phyloP scores from a whole-genome alignment of 495 filamentous ascomycete species.

The Talaromyces trachyspermus region DNA sequence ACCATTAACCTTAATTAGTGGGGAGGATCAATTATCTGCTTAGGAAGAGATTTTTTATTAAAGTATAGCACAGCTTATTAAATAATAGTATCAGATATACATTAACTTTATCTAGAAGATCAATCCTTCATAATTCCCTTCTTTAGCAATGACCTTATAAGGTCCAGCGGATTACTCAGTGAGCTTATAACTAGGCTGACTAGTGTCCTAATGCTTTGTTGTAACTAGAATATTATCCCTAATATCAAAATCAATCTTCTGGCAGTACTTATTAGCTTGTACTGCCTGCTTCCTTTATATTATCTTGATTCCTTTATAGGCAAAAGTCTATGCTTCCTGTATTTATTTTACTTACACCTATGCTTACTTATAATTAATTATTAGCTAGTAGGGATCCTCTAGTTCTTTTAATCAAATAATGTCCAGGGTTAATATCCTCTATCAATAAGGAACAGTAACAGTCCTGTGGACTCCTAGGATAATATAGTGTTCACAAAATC shows the following conservation, averaged over 20 bases:
- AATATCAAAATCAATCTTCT: slow-evolving; percentile 2
- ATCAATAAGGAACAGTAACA: neutral
- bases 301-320: neutral
- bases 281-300: neutral
- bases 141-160: neutral
- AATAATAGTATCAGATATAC: slow-evolving; percentile 11
- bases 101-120: slow-evolving; percentile 14
- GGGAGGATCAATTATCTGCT: neutral
- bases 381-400: neutral
- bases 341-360: neutral
- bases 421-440: neutral
- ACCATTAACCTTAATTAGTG: slow-evolving; percentile 1
- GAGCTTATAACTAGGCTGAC: neutral
- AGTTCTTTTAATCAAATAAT: neutral
- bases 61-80: slow-evolving; percentile 5
- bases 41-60: neutral
- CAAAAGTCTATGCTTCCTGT: neutral
- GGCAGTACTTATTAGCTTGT: slow-evolving; percentile 3
- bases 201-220: slow-evolving; percentile 1
- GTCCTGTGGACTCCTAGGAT: neutral
- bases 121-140: too few relatives aligned
- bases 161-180: neutral
- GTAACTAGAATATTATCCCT: slow-evolving; percentile 3
- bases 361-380: neutral
- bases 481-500: neutral